Base-by-base conservation (phyloP, 106 monocot species). In the Dioscorea alata region DNA sequence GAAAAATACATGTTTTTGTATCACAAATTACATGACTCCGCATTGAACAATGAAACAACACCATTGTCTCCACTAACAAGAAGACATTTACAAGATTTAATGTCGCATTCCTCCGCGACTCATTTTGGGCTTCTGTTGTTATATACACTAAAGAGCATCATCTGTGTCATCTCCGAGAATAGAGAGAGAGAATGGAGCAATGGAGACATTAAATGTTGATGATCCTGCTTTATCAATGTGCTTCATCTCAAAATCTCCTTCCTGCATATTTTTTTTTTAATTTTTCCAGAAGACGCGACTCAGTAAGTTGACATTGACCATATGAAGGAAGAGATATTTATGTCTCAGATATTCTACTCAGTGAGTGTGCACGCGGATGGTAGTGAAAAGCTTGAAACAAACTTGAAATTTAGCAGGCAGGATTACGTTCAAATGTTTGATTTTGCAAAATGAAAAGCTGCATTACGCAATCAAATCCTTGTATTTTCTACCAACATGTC, bases 221-320 rank as follows among this genome's bases (percentile, higher is more conserved):
- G 88, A 73, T 22, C 79, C 91, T 9, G 76, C 76, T 42, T n/a
- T 79, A 57, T 91, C 88, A 34, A 86, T 80, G 74, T 88, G 88
- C 81, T 94, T 94, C 90, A 94, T 94, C 77, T 94, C 94, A 76
- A 90, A 95, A 74, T 95, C 95, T 48, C 94, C 95, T 76, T 95
- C 95, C 91, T 95, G 71, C 32, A 73, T 12, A 65, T 28, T 66
- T 23, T 51, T 13, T 51, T 51, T 51, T 51, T 19, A 2, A 18
- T 19, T 19, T 18, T 54, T 54, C 42, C 42, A 42, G 10, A 42
- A 42, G 42, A 5, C 10, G 42, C 28, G 3, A 42, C 9, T 54
- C 54, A 54, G 13, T 54, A 15, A 18, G 19, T 19, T 54, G 2
- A 19, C 54, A 54, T 13, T 13, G 54, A 51, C 3, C 15, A 54